phyloP scores from a whole-genome alignment of 179 eudicot species.

The Dionaea muscipula region DNA sequence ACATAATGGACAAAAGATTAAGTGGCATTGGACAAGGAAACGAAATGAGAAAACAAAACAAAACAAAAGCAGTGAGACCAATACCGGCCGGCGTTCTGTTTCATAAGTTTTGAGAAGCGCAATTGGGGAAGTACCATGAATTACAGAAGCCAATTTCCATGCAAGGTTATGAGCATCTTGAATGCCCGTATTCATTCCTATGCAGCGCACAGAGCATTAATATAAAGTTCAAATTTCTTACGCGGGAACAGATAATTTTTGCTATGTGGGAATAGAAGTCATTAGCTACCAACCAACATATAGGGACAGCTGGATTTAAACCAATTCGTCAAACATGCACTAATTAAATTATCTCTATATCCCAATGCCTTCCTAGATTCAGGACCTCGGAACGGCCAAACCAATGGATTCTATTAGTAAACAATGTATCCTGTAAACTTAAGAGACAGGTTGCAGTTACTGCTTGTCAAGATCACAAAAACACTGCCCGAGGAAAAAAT shows the following conservation, averaged over 20 bases:
- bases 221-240: not conserved
- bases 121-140: constrained; percentile 53
- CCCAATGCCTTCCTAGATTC: not conserved
- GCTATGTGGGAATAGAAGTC: not conserved
- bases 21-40: not conserved
- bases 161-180: constrained; percentile 98
- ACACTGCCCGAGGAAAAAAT: too few species aligned
- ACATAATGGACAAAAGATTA: not conserved
- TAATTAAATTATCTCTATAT: not conserved
- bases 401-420: not conserved
- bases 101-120: constrained; percentile 69
- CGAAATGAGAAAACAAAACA: not conserved
- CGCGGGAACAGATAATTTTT: too few species aligned
- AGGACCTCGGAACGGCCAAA: not conserved
- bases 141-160: constrained; percentile 76
- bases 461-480: too few species aligned
- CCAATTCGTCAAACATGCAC: not conserved
- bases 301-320: not conserved
- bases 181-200: constrained; percentile 98
- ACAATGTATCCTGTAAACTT: not conserved
- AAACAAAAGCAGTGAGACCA: constrained; percentile 7
- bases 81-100: constrained; percentile 77
- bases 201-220: constrained; percentile 9
- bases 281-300: not conserved
- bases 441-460: too few species aligned